Conservation (phyloP, 441 rosid species). For the Populus hybrid region DNA sequence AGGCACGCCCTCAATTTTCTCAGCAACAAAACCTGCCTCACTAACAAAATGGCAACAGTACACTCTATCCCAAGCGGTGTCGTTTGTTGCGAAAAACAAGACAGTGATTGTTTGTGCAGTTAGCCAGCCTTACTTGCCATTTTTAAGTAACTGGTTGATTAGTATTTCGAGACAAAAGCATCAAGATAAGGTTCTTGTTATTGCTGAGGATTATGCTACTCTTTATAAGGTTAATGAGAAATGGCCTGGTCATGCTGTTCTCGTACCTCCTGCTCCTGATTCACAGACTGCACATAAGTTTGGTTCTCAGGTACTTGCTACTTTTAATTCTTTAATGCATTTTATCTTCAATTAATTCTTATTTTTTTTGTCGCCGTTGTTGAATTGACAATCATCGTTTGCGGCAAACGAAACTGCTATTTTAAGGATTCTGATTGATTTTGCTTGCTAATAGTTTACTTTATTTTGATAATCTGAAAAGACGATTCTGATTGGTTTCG, state of each 20-base stretch:
- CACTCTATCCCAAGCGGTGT: slow-evolving; percentile 58
- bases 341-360: background rate
- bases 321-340: background rate
- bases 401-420: background rate
- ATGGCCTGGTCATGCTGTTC: slow-evolving; percentile 97
- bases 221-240: slow-evolving; percentile 61
- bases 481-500: background rate
- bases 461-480: background rate
- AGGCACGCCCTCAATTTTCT: slow-evolving; percentile 41
- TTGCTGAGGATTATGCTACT: slow-evolving; percentile 90
- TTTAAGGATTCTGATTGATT: background rate
- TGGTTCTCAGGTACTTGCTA: slow-evolving; percentile 67
- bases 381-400: background rate
- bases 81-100: slow-evolving; percentile 69
- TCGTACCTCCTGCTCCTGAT: slow-evolving; percentile 82
- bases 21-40: slow-evolving; percentile 18
- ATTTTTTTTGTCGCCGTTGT: background rate
- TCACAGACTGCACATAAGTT: slow-evolving; percentile 71
- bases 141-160: slow-evolving; percentile 84
- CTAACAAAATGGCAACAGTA: slow-evolving; percentile 66
- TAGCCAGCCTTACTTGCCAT: slow-evolving; percentile 75
- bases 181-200: slow-evolving; percentile 78
- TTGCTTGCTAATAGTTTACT: background rate
- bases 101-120: slow-evolving; percentile 85
- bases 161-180: slow-evolving; percentile 72